Percentiles rank a stretch among this genome's conserved stretches.
Evolutionary conservation across 768 basidiomycete genomes (phyloP).

Genomic region (Mrakia blollopis): DNA sequence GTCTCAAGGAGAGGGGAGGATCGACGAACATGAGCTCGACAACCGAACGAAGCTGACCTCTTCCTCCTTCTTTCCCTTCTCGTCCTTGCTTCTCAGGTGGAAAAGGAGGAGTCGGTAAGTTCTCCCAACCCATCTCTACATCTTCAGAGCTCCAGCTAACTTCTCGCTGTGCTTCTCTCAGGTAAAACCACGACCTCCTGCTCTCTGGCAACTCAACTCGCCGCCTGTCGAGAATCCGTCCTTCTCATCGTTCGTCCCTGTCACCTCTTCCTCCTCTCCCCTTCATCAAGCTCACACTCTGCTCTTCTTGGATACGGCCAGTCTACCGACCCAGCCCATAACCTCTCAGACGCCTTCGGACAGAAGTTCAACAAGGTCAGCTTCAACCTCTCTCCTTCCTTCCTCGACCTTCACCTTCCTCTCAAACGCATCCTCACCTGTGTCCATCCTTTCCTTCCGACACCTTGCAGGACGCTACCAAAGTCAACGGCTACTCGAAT

Average conservation of each 20-base stretch:
- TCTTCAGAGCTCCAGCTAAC: not conserved
- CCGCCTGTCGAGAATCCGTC: conserved; percentile 85
- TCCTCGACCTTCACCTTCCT: not conserved
- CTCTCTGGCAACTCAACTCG: conserved; percentile 93
- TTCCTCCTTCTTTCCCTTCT: not conserved
- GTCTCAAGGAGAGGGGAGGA: too few species aligned
- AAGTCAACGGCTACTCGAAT: conserved; percentile 95
- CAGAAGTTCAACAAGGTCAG: conserved; percentile 87
- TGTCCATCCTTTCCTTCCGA: not conserved
- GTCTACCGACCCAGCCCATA: conserved; percentile 99
- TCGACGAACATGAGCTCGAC: not conserved
- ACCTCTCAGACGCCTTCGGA: conserved; percentile 94
- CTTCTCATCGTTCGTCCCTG: conserved; percentile 73
- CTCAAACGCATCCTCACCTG: too few species aligned
- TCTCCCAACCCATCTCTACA: too few species aligned
- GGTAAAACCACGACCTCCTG: conserved; percentile 99
- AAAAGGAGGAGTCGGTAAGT: conserved; percentile 94
- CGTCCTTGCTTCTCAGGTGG: conserved; percentile 58
- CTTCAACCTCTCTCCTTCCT: too few species aligned
- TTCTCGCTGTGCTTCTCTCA: conserved; percentile 42
- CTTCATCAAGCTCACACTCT: not conserved
- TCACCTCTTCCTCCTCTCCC: not conserved
- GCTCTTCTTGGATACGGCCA: conserved; percentile 40
- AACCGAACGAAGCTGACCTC: not conserved
- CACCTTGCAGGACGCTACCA: conserved; percentile 67